A percentile compares a stretch with the other conserved stretches of the same genome.
phyloP scores from a whole-genome alignment of 306 rosid genomes.

The Pueraria montana region DNA sequence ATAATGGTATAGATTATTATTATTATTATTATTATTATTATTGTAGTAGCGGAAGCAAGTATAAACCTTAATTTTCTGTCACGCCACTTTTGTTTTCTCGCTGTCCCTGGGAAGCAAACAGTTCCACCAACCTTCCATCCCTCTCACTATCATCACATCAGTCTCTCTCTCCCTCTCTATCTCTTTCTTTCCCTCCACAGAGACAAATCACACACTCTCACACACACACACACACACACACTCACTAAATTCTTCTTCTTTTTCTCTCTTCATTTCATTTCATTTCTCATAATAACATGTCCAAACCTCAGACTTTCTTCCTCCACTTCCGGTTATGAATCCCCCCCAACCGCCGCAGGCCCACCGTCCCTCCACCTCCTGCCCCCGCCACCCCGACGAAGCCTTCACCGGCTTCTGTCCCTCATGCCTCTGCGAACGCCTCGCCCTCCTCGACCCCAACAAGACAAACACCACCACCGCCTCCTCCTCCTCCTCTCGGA shows the following conservation, averaged over 20 bases:
- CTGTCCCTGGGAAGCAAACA: slow-evolving; percentile 32
- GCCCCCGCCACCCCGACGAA: slow-evolving; percentile 86
- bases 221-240: neutral
- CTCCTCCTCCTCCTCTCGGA: slow-evolving; percentile 71
- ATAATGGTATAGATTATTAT: too few relatives aligned
- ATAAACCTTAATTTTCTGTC: slow-evolving; percentile 20
- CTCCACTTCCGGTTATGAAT: slow-evolving; percentile 73
- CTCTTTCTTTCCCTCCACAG: slow-evolving; percentile 24
- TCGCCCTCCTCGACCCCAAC: slow-evolving; percentile 75
- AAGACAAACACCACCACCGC: slow-evolving; percentile 56
- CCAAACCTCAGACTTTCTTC: slow-evolving; percentile 49
- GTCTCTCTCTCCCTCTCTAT: slow-evolving; percentile 2
- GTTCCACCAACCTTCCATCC: slow-evolving; percentile 8
- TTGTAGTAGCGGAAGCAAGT: neutral
- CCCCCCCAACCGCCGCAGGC: slow-evolving; percentile 64
- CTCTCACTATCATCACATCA: slow-evolving; percentile 27
- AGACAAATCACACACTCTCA: slow-evolving; percentile 5
- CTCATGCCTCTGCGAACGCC: slow-evolving; percentile 97
- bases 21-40: too few relatives aligned
- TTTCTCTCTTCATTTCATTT: neutral
- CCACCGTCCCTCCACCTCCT: slow-evolving; percentile 75
- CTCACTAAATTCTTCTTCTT: neutral
- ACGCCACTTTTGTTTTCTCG: neutral
- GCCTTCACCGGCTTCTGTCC: slow-evolving; percentile 95
- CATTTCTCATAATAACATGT: slow-evolving; percentile 78